Evolutionary conservation across 1,284 basidiomycete species (phyloP).

Genomic region (Rhizopogon hawkerae): DNA sequence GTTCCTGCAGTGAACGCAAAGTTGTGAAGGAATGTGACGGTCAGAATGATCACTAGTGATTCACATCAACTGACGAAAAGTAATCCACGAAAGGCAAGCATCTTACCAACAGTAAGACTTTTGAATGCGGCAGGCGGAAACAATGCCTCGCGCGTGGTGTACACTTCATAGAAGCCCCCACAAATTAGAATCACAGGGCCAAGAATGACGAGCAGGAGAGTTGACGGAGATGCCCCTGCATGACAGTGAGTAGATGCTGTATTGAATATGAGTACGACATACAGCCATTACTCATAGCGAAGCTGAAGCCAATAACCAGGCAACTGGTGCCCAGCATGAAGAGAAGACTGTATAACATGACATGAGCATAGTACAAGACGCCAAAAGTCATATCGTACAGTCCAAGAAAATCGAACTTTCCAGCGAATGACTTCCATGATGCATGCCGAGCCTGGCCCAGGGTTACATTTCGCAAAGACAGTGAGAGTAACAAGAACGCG

Average conservation of each 20-base stretch:
- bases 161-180: constrained; percentile 57
- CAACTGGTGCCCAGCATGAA: constrained; percentile 69
- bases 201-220: constrained; percentile 48
- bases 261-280: constrained; percentile 25
- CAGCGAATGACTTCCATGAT: constrained; percentile 47
- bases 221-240: constrained; percentile 54
- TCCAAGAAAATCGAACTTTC: constrained; percentile 65
- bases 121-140: constrained; percentile 60
- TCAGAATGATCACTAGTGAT: constrained; percentile 50
- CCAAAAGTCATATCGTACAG: constrained; percentile 41
- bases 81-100: constrained; percentile 3
- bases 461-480: constrained; percentile 49
- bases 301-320: constrained; percentile 70
- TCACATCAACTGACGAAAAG: constrained; percentile 14
- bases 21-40: constrained; percentile 69
- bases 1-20: constrained; percentile 74
- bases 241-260: constrained; percentile 11
- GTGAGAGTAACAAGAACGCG: constrained; percentile 46
- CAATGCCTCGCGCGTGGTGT: constrained; percentile 57
- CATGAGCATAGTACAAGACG: constrained; percentile 14
- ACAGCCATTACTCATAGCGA: constrained; percentile 62
- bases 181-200: constrained; percentile 47
- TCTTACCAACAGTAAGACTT: constrained; percentile 47
- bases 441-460: constrained; percentile 37
- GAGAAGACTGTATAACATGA: constrained; percentile 39